phyloP scores from a whole-genome alignment of 2,329 filamentous ascomycete genomes.

The Fusarium nodosum region DNA sequence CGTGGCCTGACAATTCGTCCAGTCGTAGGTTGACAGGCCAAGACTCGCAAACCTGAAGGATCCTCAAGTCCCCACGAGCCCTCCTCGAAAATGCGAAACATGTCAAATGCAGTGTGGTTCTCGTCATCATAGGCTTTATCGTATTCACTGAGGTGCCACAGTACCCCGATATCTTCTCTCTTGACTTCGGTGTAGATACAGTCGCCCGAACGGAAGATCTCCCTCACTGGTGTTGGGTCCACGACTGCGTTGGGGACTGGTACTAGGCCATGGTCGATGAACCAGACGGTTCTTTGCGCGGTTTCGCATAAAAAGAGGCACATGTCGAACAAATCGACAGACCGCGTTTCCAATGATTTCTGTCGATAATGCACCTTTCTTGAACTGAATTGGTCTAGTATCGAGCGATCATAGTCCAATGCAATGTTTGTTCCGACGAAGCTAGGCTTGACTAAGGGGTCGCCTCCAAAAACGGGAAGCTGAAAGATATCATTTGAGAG shows the following conservation, averaged over 20 bases:
- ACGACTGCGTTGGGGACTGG: accelerated
- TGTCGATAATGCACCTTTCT: neutral
- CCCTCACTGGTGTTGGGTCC: accelerated
- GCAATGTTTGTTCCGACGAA: conserved; percentile 29
- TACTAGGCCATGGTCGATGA: conserved; percentile 19
- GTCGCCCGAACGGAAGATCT: conserved; percentile 16
- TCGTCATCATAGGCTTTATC: neutral
- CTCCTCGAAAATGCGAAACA: conserved; percentile 4
- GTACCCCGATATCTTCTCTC: conserved; percentile 3
- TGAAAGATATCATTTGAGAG: neutral
- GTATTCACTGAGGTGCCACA: neutral
- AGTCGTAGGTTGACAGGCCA: neutral
- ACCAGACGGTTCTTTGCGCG: conserved; percentile 19
- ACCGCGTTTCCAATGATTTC: neutral
- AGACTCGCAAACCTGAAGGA: neutral
- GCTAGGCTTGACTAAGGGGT: neutral
- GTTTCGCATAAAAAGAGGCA: neutral
- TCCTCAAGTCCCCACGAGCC: neutral
- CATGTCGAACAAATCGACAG: conserved; percentile 5
- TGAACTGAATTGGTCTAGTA: neutral
- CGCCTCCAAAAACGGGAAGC: no score
- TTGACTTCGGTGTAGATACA: conserved; percentile 17
- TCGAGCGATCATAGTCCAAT: conserved; percentile 23
- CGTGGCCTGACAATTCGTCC: neutral
- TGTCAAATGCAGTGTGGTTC: neutral